Base-by-base conservation (phyloP, 2,329 filamentous ascomycete species). In the Phialophora macrospora region DNA sequence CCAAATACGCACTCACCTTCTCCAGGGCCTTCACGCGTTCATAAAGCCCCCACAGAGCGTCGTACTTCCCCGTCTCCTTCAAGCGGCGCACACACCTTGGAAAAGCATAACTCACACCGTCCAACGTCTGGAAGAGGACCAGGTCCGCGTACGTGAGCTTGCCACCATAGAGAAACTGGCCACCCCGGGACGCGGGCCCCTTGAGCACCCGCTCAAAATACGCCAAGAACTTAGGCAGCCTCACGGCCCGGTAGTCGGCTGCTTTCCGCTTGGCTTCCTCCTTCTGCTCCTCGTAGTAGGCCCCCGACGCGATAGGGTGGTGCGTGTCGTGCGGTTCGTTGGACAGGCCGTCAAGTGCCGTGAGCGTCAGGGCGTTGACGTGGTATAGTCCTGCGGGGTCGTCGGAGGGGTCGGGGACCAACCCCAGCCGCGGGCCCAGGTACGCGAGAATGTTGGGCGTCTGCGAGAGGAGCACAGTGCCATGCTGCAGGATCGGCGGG, bases 231-330 rank as follows among this genome's bases (percentile, higher is more conserved):
- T 92, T 93, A 20, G 90, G 90, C 34, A 93, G 80, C 1, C 91
- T 81, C 51, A 80, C 83, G 61, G 83, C 77, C 8, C 87, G 79
- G 64, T 88, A 92, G 62, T 87, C 82, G 49, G 79, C 79, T 8
- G 85, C 82, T 67, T 82, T 84, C 65, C 80, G 81, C 73, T 87
- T 78, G 17, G 87, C 82, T 74, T 91, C 90, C 0, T 82, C 79
- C 75, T 89, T 91, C 77, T 94, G 91, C 28, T 93, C 89, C 73
- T 92, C 89, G 72, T 93, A 94, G 75, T 88, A 90, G 4, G 84
- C 74, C 1, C 76, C 74, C 0, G 79, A 73, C 1, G 85, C 82
- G 59, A 92, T 79, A 0, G 91, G 91, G 73, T 94, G 91, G 75
- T 94, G 91, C 28, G 86, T 87, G 72, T 93, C 89, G 74, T 93